Evolutionary conservation across 164 flowering plant species (phyloP), one percentile per base, ranked within the genome.

Genomic region (Protea cynaroides): DNA sequence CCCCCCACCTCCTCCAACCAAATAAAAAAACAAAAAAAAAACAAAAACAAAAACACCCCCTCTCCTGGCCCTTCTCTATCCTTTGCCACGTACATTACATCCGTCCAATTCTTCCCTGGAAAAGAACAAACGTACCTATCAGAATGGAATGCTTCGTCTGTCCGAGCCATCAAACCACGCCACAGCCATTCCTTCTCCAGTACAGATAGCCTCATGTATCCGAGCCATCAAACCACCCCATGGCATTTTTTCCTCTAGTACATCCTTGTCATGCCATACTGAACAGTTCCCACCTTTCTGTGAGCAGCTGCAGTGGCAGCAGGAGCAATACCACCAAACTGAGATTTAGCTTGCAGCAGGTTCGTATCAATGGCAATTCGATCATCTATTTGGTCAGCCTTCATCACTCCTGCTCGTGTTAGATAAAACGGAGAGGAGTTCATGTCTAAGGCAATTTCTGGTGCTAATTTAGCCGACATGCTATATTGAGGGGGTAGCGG

Each of bases 261-360:
- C 92, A 89, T 86, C 54, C 81, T 83, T 21, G 88, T 70, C 82
- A 84, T 67, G 56, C 93, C 92, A 72, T 54, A 84, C 67, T 83
- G 90, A 70, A 89, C 81, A 46, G 85, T 51, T 13, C 88, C 89
- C 11, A 84, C 80, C 61, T 87, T 86, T 54, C 96, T 75, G 65
- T 83, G 85, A 53, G 84, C 74, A 49, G 86, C 82, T 1, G 75
- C 76, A 0, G 76, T 57, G 7, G 84, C 72, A 8, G 81, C 76
- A 7, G 75, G 78, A 22, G 73, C 75, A n/a, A 83, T 75, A 7
- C 78, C 83, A 34, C 79, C 81, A 44, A 78, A 85, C 61, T 80
- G 92, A 43, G 83, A 69, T 66, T 77, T 87, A 3, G 80, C 73
- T 62, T 85, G 95, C 56, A 91, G 62, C 70, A 83, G 63, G 76